Percentiles rank a stretch among this genome's conserved stretches.
Conservation (phyloP, 202 grass and related monocot genomes). For the Brachypodium distachyon region DNA sequence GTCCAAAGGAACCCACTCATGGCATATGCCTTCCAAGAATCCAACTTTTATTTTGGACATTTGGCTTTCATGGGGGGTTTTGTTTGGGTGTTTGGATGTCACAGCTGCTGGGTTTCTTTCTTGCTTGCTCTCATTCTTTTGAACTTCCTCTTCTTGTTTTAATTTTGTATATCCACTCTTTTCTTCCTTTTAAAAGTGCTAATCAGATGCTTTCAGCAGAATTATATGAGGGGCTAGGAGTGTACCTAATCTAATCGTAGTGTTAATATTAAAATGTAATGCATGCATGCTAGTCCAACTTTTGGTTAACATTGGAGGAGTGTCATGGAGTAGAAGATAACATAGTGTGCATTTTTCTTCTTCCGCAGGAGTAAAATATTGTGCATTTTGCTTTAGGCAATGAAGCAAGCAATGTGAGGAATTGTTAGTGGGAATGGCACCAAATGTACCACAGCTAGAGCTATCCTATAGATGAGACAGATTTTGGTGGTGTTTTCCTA, state of each 20-base stretch:
- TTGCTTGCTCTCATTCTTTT: neutral
- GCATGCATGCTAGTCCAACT: neutral
- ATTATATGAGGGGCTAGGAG: too few relatives aligned
- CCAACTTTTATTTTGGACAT: neutral
- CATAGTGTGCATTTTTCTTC: too few relatives aligned
- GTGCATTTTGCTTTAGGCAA: neutral
- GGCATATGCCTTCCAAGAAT: slow-evolving; percentile 32
- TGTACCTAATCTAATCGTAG: too few relatives aligned
- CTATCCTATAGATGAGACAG: neutral
- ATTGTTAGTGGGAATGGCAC: slow-evolving; percentile 3
- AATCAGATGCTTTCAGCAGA: neutral
- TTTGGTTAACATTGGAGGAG: neutral
- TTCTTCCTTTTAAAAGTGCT: neutral
- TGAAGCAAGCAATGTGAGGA: neutral
- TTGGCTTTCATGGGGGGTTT: neutral
- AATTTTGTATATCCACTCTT: neutral
- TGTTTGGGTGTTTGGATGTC: neutral
- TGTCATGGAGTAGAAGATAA: neutral
- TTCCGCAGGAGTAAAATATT: too few relatives aligned
- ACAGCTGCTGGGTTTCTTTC: neutral
- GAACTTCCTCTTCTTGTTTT: neutral
- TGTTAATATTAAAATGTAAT: too few relatives aligned
- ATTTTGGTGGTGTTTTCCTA: neutral
- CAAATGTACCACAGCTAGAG: neutral
- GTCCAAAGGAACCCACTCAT: slow-evolving; percentile 13